phyloP scores from a whole-genome alignment of 139 green algal species.

The Chlorella sp. region DNA sequence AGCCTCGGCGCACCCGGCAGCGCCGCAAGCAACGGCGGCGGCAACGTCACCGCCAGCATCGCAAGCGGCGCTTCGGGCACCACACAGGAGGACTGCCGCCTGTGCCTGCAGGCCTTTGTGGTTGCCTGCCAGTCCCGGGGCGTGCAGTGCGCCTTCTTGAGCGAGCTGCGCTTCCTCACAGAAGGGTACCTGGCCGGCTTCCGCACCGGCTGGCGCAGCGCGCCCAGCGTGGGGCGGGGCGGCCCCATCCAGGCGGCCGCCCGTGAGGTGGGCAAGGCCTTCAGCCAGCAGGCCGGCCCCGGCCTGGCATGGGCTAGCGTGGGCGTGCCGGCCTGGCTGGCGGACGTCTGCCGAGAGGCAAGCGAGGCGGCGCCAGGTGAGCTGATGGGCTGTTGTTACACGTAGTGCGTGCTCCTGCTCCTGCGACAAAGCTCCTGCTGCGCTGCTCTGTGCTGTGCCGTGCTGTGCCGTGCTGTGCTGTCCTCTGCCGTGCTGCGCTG shows the following conservation, averaged over 20 bases:
- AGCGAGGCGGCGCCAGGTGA: no score
- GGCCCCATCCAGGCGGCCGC: not conserved
- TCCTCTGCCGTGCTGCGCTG: no score
- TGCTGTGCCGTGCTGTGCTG: no score
- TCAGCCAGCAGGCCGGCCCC: no score
- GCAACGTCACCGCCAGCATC: not conserved
- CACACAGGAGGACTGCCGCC: not conserved
- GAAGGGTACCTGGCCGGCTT: not conserved
- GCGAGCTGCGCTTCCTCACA: slow-evolving; percentile 24
- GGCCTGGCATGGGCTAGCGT: no score
- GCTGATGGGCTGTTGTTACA: no score
- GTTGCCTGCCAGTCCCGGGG: not conserved
- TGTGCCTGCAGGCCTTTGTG: not conserved
- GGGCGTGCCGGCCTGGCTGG: no score
- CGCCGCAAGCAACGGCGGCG: not conserved
- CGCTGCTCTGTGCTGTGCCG: no score
- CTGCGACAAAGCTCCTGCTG: no score
- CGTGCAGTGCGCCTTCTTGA: slow-evolving; percentile 32
- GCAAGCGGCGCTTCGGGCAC: not conserved
- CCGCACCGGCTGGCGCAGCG: not conserved
- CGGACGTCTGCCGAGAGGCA: no score
- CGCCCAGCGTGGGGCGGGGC: not conserved
- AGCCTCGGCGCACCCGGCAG: not conserved
- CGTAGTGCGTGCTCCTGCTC: no score
- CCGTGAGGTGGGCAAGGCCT: not conserved